Evolutionary conservation across 768 basidiomycete genomes (phyloP).

Genomic region (Clitopilus hobsonii): DNA sequence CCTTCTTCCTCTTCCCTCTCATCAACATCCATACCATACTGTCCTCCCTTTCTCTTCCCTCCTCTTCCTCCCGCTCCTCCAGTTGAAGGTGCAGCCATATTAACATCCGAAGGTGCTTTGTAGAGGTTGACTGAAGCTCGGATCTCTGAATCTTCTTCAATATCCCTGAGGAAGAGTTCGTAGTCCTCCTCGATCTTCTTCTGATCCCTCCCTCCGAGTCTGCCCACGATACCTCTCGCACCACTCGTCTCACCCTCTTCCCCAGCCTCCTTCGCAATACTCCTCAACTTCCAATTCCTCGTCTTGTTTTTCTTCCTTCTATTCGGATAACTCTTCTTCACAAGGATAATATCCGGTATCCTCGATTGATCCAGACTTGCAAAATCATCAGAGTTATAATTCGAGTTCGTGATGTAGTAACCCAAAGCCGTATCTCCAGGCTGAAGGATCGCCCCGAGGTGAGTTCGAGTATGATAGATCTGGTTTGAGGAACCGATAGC

Average conservation of each 20-base stretch:
- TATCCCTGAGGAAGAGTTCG: conserved; percentile 88
- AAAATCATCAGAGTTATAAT: conserved; percentile 91
- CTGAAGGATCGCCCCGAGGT: conserved; percentile 86
- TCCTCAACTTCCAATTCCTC: conserved; percentile 83
- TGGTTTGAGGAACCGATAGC: conserved; percentile 56
- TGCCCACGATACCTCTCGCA: conserved; percentile 82
- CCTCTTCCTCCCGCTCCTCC: conserved; percentile 20
- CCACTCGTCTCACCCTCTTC: conserved; percentile 79
- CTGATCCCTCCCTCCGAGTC: conserved; percentile 85
- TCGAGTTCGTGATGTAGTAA: conserved; percentile 82
- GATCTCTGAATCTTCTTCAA: conserved; percentile 94
- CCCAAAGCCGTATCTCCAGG: conserved; percentile 94
- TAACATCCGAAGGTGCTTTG: conserved; percentile 48
- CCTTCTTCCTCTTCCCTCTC: conserved; percentile 16
- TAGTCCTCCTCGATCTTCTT: conserved; percentile 96
- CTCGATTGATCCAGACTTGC: conserved; percentile 58
- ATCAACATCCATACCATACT: conserved; percentile 72
- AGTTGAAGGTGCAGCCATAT: conserved; percentile 41
- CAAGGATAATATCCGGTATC: conserved; percentile 88
- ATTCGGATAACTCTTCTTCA: conserved; percentile 95
- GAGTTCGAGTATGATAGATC: conserved; percentile 94
- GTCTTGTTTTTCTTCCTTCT: conserved; percentile 85
- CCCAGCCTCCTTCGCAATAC: conserved; percentile 88
- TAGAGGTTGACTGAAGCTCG: conserved; percentile 85
- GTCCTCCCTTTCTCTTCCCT: conserved; percentile 38